Conservation (phyloP, 106 monocot species). For the Platanthera guangdongensis region DNA sequence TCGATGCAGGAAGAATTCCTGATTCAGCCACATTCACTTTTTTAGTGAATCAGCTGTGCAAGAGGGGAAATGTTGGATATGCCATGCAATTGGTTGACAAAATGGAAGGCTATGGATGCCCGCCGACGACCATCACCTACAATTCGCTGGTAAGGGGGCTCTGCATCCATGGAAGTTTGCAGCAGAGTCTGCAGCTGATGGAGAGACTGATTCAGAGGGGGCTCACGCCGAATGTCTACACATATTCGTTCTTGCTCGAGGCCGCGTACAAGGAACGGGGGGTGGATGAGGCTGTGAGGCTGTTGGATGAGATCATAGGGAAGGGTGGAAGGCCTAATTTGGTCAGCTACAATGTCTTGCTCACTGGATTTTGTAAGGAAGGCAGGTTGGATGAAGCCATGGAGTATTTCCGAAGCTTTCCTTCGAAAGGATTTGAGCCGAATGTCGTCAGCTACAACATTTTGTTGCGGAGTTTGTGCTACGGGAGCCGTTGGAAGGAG, state of each 20-base stretch:
- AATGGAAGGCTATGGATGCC: conserved; percentile 61
- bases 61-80: conserved; percentile 75
- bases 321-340: conserved; percentile 74
- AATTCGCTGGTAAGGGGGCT: conserved; percentile 69
- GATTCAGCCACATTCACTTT: conserved; percentile 36
- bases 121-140: conserved; percentile 48
- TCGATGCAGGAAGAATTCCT: conserved; percentile 28
- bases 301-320: conserved; percentile 63
- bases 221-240: conserved; percentile 68
- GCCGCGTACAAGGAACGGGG: conserved; percentile 76
- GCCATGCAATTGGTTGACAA: conserved; percentile 83
- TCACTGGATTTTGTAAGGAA: conserved; percentile 79
- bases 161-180: conserved; percentile 60
- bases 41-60: conserved; percentile 69
- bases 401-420: conserved; percentile 41
- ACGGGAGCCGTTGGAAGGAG: conserved; percentile 57
- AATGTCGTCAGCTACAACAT: conserved; percentile 85
- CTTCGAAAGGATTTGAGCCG: conserved; percentile 48
- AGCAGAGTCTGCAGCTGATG: conserved; percentile 55
- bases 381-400: conserved; percentile 55
- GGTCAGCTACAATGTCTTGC: conserved; percentile 75
- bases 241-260: conserved; percentile 59
- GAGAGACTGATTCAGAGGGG: conserved; percentile 63
- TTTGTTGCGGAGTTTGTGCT: conserved; percentile 59
- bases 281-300: conserved; percentile 50